These are phyloP conservation scores for Leccinum imitatum DNA, from an alignment of 768 basidiomycete species.

Conservation along the genomic window DNA sequence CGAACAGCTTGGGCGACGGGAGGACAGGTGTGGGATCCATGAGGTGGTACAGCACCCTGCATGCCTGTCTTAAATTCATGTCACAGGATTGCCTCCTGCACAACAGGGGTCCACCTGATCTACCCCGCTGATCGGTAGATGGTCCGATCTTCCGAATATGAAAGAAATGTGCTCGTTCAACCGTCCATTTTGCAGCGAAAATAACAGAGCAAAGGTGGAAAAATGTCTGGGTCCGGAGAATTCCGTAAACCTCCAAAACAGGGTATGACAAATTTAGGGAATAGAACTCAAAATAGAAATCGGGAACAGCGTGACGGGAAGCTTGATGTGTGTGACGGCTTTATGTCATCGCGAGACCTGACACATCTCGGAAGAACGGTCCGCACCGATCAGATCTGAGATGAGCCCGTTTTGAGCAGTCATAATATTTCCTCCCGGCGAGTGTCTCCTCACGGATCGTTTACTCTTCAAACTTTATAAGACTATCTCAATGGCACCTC, in stretches of 20 bases:
- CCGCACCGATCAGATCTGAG: constrained; percentile 33
- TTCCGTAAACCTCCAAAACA: constrained; percentile 20
- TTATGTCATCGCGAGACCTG: constrained; percentile 30
- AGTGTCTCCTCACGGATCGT: constrained; percentile 27
- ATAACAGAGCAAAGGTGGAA: constrained; percentile 7
- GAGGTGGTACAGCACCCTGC: constrained; percentile 9
- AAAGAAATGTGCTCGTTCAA: constrained; percentile 8
- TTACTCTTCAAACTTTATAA: constrained; percentile 34
- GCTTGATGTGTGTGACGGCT: constrained; percentile 20
- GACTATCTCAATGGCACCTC: constrained; percentile 27
- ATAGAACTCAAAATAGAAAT: constrained; percentile 24
- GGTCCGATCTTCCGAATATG: constrained; percentile 28
- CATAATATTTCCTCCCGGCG: constrained; percentile 26
- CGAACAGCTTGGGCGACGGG: constrained; percentile 60
- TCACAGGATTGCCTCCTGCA: constrained; percentile 1
- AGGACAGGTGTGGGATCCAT: constrained; percentile 56
- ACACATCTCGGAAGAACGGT: constrained; percentile 21
- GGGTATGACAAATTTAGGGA: constrained; percentile 24
- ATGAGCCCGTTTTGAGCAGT: constrained; percentile 25
- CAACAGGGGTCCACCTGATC: constrained; percentile 14
- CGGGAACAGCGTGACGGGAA: constrained; percentile 26
- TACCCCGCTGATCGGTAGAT: constrained; percentile 33
- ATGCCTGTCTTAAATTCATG: constrained; percentile 23
- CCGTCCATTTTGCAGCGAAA: not conserved
- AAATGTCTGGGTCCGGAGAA: constrained; percentile 15